Evolutionary conservation across 352 stramenopile genomes (phyloP).

Genomic region (Phytophthora uliginosa): DNA sequence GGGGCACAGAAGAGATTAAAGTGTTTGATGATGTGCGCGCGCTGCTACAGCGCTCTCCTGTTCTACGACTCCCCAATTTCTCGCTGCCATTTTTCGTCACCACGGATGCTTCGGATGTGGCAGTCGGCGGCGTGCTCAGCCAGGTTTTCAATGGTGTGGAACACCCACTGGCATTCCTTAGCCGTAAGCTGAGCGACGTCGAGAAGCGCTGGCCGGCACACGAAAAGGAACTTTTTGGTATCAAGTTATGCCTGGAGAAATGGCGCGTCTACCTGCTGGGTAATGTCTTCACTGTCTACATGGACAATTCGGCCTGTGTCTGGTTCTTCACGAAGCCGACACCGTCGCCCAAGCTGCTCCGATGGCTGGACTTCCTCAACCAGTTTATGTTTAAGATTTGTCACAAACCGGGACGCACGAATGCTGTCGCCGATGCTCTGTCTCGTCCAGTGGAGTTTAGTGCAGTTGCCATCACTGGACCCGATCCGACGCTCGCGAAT

Average conservation of each 20-base stretch:
- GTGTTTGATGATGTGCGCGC: not conserved
- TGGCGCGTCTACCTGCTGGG: not conserved
- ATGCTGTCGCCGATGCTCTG: not conserved
- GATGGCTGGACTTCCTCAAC: not conserved
- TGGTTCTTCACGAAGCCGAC: not conserved
- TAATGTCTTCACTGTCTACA: not conserved
- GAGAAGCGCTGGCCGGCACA: not conserved
- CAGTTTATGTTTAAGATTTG: not conserved
- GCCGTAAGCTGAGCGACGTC: not conserved
- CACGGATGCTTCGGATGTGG: not conserved
- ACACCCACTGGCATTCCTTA: not conserved
- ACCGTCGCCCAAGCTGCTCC: not conserved
- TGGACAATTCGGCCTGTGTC: not conserved
- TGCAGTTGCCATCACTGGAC: not conserved
- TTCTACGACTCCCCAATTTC: not conserved
- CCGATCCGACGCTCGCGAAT: not conserved
- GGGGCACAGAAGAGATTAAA: not conserved
- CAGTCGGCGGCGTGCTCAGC: not conserved
- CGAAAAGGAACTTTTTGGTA: not conserved
- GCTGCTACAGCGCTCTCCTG: not conserved
- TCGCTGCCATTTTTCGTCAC: not conserved
- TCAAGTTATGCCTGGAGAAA: not conserved
- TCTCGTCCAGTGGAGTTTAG: not conserved
- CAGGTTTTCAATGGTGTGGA: not conserved
- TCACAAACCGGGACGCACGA: not conserved